Conservation (phyloP, 257 asterid species). For the Haberlea rhodopensis region DNA sequence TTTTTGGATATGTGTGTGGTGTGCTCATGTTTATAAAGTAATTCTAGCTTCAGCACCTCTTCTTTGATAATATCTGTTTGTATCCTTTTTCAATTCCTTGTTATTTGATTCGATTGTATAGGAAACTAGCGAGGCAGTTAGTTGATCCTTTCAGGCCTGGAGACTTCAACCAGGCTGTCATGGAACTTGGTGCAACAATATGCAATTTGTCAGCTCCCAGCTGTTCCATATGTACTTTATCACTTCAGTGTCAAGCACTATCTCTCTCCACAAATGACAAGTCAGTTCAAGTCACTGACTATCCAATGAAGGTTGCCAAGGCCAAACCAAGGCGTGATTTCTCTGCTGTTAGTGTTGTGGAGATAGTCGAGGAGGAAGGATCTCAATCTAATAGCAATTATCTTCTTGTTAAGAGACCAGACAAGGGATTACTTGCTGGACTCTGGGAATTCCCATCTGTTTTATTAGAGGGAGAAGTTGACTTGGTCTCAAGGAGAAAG, state of each 20-base stretch:
- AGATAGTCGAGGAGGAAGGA: slow-evolving; percentile 52
- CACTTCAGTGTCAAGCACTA: slow-evolving; percentile 67
- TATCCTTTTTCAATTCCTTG: neutral
- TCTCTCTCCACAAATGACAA: slow-evolving; percentile 51
- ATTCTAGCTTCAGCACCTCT: slow-evolving; percentile 1
- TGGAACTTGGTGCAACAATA: slow-evolving; percentile 97
- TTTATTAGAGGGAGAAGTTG: slow-evolving; percentile 63
- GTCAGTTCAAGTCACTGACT: slow-evolving; percentile 71
- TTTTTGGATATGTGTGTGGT: neutral
- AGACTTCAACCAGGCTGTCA: slow-evolving; percentile 91
- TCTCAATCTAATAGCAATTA: slow-evolving; percentile 52
- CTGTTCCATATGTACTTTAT: slow-evolving; percentile 77
- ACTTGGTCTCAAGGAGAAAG: slow-evolving; percentile 55
- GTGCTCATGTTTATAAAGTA: neutral
- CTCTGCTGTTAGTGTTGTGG: slow-evolving; percentile 94
- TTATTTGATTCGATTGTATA: slow-evolving; percentile 28
- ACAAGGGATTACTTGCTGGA: slow-evolving; percentile 88
- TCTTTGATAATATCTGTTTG: neutral
- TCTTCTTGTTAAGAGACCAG: slow-evolving; percentile 87
- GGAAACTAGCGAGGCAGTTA: slow-evolving; percentile 79
- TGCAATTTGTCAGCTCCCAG: slow-evolving; percentile 60
- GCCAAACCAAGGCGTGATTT: slow-evolving; percentile 72
- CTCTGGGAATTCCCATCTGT: slow-evolving; percentile 99
- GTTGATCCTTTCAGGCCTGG: slow-evolving; percentile 93
- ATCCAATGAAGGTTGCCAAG: slow-evolving; percentile 79